Percentiles rank a stretch among this genome's conserved stretches.
Conservation (phyloP, 2,329 filamentous ascomycete species). For the Ophiostoma sp. region DNA sequence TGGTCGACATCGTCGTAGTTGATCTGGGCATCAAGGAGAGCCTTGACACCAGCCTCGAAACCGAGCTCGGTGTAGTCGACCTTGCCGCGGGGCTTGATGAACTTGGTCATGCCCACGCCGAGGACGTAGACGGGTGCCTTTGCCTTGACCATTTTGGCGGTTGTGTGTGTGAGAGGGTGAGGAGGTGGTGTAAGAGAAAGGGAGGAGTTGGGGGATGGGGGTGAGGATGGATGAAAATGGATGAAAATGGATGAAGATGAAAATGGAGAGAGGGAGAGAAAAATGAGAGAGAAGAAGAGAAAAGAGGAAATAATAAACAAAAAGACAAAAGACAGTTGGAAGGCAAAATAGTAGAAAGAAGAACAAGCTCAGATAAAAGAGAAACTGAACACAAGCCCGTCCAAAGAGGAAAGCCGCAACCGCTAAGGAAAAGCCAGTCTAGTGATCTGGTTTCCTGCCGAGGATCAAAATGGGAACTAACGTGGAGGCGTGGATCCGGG, state of each 20-base stretch:
- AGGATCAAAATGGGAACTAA: slow-evolving; percentile 25
- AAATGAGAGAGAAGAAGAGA: not conserved
- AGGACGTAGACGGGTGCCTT: slow-evolving; percentile 75
- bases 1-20: slow-evolving; percentile 96
- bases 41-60: slow-evolving; percentile 88
- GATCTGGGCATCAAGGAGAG: slow-evolving; percentile 81
- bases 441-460: slow-evolving; percentile 18
- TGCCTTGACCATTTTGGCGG: slow-evolving; percentile 48
- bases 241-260: not conserved
- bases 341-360: not conserved
- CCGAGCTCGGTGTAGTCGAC: slow-evolving; percentile 94
- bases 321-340: not conserved
- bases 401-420: not conserved
- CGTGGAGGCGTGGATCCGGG: not conserved
- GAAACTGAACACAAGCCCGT: not conserved
- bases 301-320: slow-evolving; percentile 3
- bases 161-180: not conserved
- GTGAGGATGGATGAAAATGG: too few species aligned
- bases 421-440: slow-evolving; percentile 8
- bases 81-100: slow-evolving; percentile 94
- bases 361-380: not conserved
- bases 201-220: too few species aligned
- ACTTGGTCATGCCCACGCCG: slow-evolving; percentile 98
- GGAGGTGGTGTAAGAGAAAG: not conserved
- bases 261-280: not conserved